Evolutionary conservation across 1,284 basidiomycete species (phyloP).

Genomic region (Cutaneotrichosporon daszewskae): DNA sequence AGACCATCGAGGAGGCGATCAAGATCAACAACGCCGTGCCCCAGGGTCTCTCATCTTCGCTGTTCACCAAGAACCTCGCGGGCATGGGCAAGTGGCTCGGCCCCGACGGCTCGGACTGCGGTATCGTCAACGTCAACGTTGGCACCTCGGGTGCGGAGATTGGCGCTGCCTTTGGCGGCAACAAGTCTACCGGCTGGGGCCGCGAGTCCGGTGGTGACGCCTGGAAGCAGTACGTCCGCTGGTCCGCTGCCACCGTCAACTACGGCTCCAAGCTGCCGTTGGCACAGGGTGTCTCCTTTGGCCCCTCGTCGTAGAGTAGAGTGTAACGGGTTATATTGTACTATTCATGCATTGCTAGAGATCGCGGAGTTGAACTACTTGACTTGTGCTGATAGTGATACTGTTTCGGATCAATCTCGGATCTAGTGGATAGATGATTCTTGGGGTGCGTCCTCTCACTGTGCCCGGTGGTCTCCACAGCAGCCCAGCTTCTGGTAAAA

Average conservation of each 20-base stretch:
- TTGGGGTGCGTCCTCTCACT: no score
- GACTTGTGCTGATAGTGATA: no score
- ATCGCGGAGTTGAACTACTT: no score
- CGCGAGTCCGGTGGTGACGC: slow-evolving; percentile 92
- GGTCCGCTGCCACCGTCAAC: slow-evolving; percentile 72
- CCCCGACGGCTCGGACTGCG: slow-evolving; percentile 75
- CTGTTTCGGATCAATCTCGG: no score
- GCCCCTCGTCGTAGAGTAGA: slow-evolving; percentile 14
- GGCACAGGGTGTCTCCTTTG: slow-evolving; percentile 86
- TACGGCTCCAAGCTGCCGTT: slow-evolving; percentile 81
- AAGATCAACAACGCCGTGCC: slow-evolving; percentile 86
- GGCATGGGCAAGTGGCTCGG: slow-evolving; percentile 86
- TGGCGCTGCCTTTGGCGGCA: slow-evolving; percentile 83
- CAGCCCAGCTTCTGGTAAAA: no score
- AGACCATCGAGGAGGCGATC: slow-evolving; percentile 84
- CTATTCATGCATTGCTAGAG: no score
- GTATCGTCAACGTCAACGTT: slow-evolving; percentile 86
- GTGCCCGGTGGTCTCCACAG: no score
- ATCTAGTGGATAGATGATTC: no score
- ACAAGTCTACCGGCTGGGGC: slow-evolving; percentile 81
- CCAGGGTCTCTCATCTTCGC: slow-evolving; percentile 76
- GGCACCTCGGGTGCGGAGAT: slow-evolving; percentile 94
- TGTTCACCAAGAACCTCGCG: slow-evolving; percentile 80
- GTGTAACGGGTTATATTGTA: no score
- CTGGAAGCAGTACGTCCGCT: slow-evolving; percentile 69